phyloP scores from a whole-genome alignment of 176 grass and related monocot species.

The Guadua angustifolia region DNA sequence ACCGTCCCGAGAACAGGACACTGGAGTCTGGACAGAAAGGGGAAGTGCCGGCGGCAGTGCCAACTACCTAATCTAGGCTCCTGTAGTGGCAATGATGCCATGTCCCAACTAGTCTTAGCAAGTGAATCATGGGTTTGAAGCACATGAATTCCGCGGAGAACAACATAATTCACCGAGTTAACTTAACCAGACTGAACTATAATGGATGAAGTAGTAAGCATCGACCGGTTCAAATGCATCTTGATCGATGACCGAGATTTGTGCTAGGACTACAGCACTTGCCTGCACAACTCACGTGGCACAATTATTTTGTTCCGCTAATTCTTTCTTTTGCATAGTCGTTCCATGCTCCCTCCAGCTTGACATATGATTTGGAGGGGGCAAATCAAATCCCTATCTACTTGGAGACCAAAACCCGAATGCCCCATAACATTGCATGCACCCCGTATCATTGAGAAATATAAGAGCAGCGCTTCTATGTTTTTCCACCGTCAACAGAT shows the following conservation, averaged over 20 bases:
- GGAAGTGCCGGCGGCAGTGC: conserved; percentile 16
- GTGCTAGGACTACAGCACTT: not conserved
- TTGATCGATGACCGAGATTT: too few relatives aligned
- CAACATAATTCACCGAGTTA: not conserved
- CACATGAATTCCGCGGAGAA: not conserved
- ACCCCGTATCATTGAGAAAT: not conserved
- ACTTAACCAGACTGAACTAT: too few relatives aligned
- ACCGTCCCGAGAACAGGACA: not conserved
- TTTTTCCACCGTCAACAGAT: too few relatives aligned
- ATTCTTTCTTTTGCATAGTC: not conserved
- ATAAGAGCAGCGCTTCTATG: too few relatives aligned
- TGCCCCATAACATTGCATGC: too few relatives aligned
- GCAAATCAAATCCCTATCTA: too few relatives aligned
- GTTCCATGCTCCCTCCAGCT: not conserved
- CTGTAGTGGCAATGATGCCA: conserved; percentile 18
- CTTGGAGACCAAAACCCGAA: too few relatives aligned
- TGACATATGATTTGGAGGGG: too few relatives aligned
- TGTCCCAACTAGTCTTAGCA: not conserved
- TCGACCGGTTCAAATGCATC: too few relatives aligned
- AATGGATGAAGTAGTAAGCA: too few relatives aligned
- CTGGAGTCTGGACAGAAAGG: conserved; percentile 32
- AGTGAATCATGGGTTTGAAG: not conserved
- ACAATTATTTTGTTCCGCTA: not conserved
- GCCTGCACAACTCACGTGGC: not conserved
- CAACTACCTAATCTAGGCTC: conserved; percentile 35